A percentile compares a stretch with the other conserved stretches of the same genome.
Evolutionary conservation across 768 basidiomycete species (phyloP).

Genomic region (Sporobolomyces pararoseus): DNA sequence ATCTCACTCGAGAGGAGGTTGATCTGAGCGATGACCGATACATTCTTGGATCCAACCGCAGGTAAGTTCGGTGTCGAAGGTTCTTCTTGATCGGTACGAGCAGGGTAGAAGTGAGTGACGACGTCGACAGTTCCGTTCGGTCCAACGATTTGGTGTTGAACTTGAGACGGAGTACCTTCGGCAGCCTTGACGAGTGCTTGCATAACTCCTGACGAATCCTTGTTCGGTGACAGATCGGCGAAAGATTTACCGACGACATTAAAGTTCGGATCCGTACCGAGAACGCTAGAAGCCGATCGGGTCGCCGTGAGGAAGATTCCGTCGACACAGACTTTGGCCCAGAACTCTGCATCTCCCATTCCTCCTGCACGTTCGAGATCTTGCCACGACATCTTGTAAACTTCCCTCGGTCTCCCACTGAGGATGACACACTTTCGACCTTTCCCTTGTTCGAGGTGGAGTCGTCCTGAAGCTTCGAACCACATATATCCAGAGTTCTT

Average conservation of each 20-base stretch:
- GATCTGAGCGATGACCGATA: constrained; percentile 31
- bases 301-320: constrained; percentile 52
- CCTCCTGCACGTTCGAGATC: constrained; percentile 59
- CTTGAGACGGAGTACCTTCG: constrained; percentile 41
- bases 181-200: constrained; percentile 45
- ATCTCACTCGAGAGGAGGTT: constrained; percentile 16
- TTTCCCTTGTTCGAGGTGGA: constrained; percentile 85
- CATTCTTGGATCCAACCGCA: constrained; percentile 17
- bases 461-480: constrained; percentile 82
- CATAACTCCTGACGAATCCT: constrained; percentile 42
- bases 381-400: constrained; percentile 57
- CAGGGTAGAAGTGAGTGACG: constrained; percentile 47
- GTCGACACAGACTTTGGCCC: constrained; percentile 52
- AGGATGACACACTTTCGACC: constrained; percentile 90
- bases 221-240: constrained; percentile 46
- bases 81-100: constrained; percentile 8
- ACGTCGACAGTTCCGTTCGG: constrained; percentile 48
- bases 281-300: constrained; percentile 47
- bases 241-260: constrained; percentile 42
- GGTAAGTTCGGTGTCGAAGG: neutral
- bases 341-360: constrained; percentile 49
- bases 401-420: constrained; percentile 65
- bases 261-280: constrained; percentile 44
- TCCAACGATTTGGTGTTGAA: constrained; percentile 48
- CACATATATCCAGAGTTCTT: constrained; percentile 71